These are phyloP conservation scores for Ustilago loliicola DNA, from an alignment of 1,284 basidiomycete species.

Conservation along the genomic window DNA sequence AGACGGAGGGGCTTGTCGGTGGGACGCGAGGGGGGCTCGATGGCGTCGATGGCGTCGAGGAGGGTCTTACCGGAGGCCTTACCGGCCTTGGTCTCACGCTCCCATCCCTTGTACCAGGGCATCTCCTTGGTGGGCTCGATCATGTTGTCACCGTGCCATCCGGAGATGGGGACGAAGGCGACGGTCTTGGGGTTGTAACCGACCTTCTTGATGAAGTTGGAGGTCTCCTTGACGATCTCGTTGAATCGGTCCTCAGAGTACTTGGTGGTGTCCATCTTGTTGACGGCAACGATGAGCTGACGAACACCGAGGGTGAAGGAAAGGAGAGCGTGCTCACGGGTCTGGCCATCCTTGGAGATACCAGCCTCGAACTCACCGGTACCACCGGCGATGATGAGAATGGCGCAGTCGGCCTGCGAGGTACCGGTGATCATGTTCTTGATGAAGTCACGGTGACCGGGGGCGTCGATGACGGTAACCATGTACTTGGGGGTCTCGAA, in stretches of 20 bases:
- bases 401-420: conserved; percentile 99
- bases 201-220: conserved; percentile 99
- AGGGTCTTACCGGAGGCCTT: conserved; percentile 97
- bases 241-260: conserved; percentile 99
- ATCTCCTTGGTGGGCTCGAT: conserved; percentile 87
- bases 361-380: conserved; percentile 99
- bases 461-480: conserved; percentile 91
- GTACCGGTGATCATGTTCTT: conserved; percentile 86
- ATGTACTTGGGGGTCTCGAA: conserved; percentile 72
- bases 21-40: conserved; percentile 95
- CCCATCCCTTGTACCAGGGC: conserved; percentile 96
- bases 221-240: conserved; percentile 99
- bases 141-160: conserved; percentile 99
- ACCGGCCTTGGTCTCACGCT: conserved; percentile 85
- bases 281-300: conserved; percentile 99
- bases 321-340: conserved; percentile 99
- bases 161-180: conserved; percentile 99
- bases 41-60: conserved; percentile 99
- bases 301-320: conserved; percentile 99
- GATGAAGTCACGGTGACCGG: conserved; percentile 99
- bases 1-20: conserved; percentile 99
- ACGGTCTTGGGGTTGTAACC: conserved; percentile 99
- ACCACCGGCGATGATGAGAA: conserved; percentile 99
- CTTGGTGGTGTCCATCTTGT: conserved; percentile 99
- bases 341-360: conserved; percentile 99